Evolutionary conservation across 768 basidiomycete species (phyloP).

Genomic region (Rhizopogon vesiculosus): DNA sequence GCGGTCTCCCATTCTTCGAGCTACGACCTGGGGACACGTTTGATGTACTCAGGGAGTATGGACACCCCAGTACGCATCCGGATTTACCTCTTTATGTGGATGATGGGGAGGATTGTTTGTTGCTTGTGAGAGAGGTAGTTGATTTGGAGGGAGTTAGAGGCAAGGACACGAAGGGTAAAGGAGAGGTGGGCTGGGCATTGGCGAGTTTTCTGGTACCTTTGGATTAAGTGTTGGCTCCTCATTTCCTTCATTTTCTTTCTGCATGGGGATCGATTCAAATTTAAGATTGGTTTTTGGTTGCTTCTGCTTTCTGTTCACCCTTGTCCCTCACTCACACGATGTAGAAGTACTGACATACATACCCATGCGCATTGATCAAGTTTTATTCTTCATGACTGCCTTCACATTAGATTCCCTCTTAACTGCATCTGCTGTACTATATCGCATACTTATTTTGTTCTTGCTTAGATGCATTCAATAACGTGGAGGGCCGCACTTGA

Average conservation of each 20-base stretch:
- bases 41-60: constrained; percentile 69
- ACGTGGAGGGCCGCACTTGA: too few species aligned
- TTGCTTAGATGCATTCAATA: too few species aligned
- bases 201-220: constrained; percentile 76
- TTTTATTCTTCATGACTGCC: too few species aligned
- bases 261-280: background rate
- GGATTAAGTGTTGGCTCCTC: constrained; percentile 19
- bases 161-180: constrained; percentile 12
- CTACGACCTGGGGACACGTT: constrained; percentile 59
- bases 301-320: background rate
- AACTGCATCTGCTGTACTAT: too few species aligned
- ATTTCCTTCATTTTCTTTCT: background rate
- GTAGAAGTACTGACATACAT: too few species aligned
- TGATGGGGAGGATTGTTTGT: constrained; percentile 70
- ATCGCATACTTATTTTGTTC: too few species aligned
- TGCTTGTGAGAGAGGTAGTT: constrained; percentile 55
- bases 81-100: constrained; percentile 77
- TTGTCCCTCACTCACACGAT: too few species aligned
- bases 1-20: constrained; percentile 72
- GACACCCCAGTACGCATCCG: constrained; percentile 71
- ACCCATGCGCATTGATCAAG: too few species aligned
- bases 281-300: constrained; percentile 5
- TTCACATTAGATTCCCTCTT: too few species aligned
- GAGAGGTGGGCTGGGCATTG: constrained; percentile 72
- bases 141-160: constrained; percentile 10